Percentiles rank a stretch among this genome's conserved stretches.
Evolutionary conservation across 177 flowering plant genomes (phyloP).

Genomic region (Vitis hybrid): DNA sequence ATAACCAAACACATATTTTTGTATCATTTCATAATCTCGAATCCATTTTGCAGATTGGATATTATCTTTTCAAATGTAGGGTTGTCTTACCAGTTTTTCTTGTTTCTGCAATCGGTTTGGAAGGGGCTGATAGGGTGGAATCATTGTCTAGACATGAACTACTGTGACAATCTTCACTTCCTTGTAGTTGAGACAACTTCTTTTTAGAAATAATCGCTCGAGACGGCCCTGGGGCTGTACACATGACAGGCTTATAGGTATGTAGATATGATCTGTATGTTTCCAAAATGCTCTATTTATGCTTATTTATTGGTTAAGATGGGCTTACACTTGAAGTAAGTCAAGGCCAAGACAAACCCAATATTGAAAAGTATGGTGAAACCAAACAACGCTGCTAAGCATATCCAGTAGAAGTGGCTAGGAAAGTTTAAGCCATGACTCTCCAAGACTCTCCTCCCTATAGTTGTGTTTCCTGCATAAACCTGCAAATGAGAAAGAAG

Average conservation of each 20-base stretch:
- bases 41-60: not conserved
- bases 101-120: slow-evolving; percentile 6
- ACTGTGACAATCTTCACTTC: slow-evolving; percentile 15
- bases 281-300: not conserved
- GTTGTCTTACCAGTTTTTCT: slow-evolving; percentile 10
- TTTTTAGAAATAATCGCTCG: slow-evolving; percentile 40
- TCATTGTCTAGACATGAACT: slow-evolving; percentile 1
- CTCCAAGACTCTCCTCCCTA: slow-evolving; percentile 22
- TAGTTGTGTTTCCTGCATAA: slow-evolving; percentile 24
- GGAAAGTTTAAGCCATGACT: slow-evolving; percentile 31
- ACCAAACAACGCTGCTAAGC: slow-evolving; percentile 39
- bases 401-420: slow-evolving; percentile 43
- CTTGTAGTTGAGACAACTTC: slow-evolving; percentile 24
- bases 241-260: not conserved
- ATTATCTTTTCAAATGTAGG: not conserved
- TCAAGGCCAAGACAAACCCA: slow-evolving; percentile 35
- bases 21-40: not conserved
- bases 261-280: not conserved
- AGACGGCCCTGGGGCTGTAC: slow-evolving; percentile 38
- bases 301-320: not conserved
- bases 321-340: slow-evolving; percentile 36
- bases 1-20: slow-evolving; percentile 5
- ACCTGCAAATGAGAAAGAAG: slow-evolving; percentile 3
- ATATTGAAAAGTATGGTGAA: slow-evolving; percentile 32
- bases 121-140: not conserved